Base-by-base conservation (phyloP, 176 grass and related monocot species). In the Themeda triandra region DNA sequence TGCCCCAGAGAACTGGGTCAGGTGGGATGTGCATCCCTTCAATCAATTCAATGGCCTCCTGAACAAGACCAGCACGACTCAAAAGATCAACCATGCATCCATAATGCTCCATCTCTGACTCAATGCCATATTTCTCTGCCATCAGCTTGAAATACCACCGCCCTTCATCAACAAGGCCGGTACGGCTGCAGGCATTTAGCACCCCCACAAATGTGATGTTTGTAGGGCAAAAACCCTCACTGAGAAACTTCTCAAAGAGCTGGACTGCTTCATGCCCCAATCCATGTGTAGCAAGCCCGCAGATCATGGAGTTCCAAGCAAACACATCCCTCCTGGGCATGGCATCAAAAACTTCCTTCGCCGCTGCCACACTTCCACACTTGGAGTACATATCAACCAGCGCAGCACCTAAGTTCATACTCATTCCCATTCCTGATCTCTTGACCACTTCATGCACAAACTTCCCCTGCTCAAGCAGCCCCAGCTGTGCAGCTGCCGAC, bases 301-400 rank as follows among this genome's bases (percentile, higher is more conserved):
- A 92, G 25, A 94, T 87, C 89, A 94, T 94, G 63, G 87, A 64
- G 23, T 94, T 92, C 89, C 89, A 92, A 12, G 89, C 81, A 83
- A 94, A 94, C 42, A 94, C 87, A 11, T 92, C 89, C 51, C 62
- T 89, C 46, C 24, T 77, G 0, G 39, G 56, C 89, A 94, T 85
- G 25, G 71, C 78, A 65, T 92, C 69, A 12, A 94, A 92, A 59
- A 90, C 85, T 53, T 88, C 74, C 54, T 74, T 89, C 0, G 92
- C 88, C 9, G 42, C 48, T 6, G 40, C 78, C n/a, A 94, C 44
- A 32, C 32, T 88, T 1, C 92, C 92, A 0, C 90, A 94, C 68
- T 94, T 94, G 12, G 90, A 86, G 81, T 94, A 94, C 92, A 94
- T 94, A 81, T 94, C 92, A 21, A 94, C 82, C 31, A 94, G 68